phyloP scores from a whole-genome alignment of 306 rosid species.

The Heteromeles arbutifolia region DNA sequence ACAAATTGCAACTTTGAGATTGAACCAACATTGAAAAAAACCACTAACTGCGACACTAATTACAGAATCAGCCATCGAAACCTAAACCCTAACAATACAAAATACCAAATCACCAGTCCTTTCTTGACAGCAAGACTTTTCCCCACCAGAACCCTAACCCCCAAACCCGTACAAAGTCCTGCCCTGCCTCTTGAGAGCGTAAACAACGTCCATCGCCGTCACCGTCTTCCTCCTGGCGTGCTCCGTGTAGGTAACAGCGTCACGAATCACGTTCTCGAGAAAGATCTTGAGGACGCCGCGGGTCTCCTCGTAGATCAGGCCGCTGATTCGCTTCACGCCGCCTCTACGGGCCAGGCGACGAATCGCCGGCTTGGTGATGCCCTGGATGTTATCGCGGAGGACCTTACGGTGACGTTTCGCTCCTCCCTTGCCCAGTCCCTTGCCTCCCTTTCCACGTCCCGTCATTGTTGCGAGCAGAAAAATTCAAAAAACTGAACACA shows the following conservation, averaged over 20 bases:
- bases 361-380: not conserved
- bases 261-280: conserved; percentile 62
- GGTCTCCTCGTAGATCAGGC: conserved; percentile 34
- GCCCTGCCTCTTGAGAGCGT: not conserved
- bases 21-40: not conserved
- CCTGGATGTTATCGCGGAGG: conserved; percentile 39
- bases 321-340: conserved; percentile 1
- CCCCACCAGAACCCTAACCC: conserved; percentile 30
- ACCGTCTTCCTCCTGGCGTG: not conserved
- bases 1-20: not conserved
- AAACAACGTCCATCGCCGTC: not conserved
- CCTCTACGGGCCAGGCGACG: not conserved
- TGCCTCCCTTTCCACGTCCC: conserved; percentile 69
- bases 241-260: not conserved
- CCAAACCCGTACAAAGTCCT: conserved; percentile 16
- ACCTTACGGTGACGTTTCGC: conserved; percentile 73
- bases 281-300: not conserved
- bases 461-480: conserved; percentile 28
- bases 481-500: not conserved
- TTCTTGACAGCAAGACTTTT: conserved; percentile 71
- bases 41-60: not conserved
- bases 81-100: not conserved
- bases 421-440: conserved; percentile 72
- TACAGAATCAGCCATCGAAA: not conserved
- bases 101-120: not conserved